Base-by-base conservation (phyloP, 306 rosid genomes). In the Canavalia gladiata region DNA sequence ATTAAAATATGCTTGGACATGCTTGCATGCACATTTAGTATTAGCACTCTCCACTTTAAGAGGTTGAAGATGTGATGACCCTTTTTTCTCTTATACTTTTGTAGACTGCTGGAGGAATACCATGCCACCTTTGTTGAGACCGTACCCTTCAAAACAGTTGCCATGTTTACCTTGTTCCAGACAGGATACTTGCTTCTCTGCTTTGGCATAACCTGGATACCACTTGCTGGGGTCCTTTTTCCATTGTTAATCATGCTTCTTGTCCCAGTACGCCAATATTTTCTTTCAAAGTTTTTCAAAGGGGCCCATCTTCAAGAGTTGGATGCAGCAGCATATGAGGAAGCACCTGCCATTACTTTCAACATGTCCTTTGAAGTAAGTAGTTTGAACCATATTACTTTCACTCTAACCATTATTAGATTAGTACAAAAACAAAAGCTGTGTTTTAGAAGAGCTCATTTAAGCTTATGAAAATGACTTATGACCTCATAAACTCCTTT, bases 211-310 rank as follows among this genome's bases (percentile, higher is more conserved):
- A 94, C 98, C 34, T 94, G 97, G 98, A 92, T 94, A 81, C 98
- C 98, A 49, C 82, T 94, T 60, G 98, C 98, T 1, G 98, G 98
- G 68, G 95, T 92, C 81, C 97, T 92, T 64, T 94, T 94, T 87
- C 98, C 98, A 0, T 74, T 91, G 90, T 82, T 94, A 82, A 94
- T 94, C 91, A 94, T 94, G 98, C 97, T 94, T 83, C 97, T 94
- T n/a, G 97, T 94, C 75, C 98, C 98, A 0, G 97, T 91, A 34
- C 86, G 98, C 37, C 97, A 92, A 72, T 94, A 92, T 87, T 72
- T 85, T 58, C 98, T 94, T 79, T 92, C 98, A 0, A 93, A 71
- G 88, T 90, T 94, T 81, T 94, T 94, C 89, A 92, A 92, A 85
- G 86, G 84, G 45, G 94, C 81, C 43, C 98, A 94, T 88, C 98